Conservation (phyloP, 2,329 filamentous ascomycete genomes). For the Colletotrichum brevisporum region DNA sequence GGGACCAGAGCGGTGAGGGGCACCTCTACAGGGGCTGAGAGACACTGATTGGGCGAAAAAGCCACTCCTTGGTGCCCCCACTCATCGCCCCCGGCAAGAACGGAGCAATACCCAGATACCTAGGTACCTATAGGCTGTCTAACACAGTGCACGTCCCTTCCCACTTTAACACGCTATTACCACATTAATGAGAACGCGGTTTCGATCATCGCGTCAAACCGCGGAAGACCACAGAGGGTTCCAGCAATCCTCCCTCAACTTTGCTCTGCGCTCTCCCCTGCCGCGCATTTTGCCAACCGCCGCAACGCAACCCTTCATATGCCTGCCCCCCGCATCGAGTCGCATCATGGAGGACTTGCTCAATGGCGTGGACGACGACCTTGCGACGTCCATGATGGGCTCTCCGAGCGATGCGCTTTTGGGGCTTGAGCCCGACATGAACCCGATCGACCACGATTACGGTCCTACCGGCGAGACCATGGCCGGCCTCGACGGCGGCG, state of each 20-base stretch:
- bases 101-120: too few relatives aligned
- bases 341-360: slow-evolving; percentile 37
- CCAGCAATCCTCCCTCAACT: background rate
- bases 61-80: background rate
- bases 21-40: background rate
- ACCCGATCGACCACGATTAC: background rate
- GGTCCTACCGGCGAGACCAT: background rate
- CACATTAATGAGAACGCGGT: slow-evolving; percentile 33
- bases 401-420: slow-evolving; percentile 31
- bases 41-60: background rate
- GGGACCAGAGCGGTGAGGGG: slow-evolving; percentile 33
- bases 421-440: slow-evolving; percentile 14
- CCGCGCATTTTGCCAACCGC: background rate
- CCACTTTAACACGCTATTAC: background rate
- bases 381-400: background rate
- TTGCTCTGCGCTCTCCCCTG: background rate
- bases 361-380: slow-evolving; percentile 43
- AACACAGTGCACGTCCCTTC: slow-evolving; percentile 7
- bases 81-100: background rate
- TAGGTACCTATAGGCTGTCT: too few relatives aligned
- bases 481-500: background rate
- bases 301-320: background rate
- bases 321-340: slow-evolving; percentile 39
- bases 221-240: background rate
- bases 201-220: slow-evolving; percentile 31